Conservation (phyloP, 495 filamentous ascomycete species). For the Poronia punctata region DNA sequence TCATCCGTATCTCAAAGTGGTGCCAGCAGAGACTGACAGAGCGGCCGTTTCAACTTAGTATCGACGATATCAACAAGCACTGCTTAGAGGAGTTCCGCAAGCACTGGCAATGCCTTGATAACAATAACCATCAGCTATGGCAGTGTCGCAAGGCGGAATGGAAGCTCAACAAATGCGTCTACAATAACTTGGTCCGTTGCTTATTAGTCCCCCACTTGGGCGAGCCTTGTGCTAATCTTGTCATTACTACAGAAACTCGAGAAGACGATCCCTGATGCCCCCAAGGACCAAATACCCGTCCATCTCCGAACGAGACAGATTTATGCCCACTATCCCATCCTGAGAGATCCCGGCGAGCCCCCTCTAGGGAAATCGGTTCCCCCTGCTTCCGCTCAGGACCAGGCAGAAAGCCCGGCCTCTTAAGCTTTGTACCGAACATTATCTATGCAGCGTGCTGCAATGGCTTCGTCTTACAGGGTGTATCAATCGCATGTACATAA, state of each 20-base stretch:
- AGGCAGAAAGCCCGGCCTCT: constrained; percentile 19
- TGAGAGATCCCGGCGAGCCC: constrained; percentile 24
- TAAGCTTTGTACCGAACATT: constrained; percentile 10
- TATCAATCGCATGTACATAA: constrained; percentile 9
- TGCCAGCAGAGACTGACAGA: constrained; percentile 5
- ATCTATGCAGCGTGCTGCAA: constrained; percentile 5
- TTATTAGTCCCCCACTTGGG: background rate
- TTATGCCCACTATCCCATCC: constrained; percentile 52
- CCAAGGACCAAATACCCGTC: constrained; percentile 68
- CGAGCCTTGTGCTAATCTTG: constrained; percentile 8
- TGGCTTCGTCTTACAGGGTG: background rate
- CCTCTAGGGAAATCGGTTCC: constrained; percentile 31
- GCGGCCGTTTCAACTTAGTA: constrained; percentile 39
- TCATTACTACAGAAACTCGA: constrained; percentile 66
- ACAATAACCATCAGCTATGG: constrained; percentile 95
- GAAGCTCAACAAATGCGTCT: constrained; percentile 85
- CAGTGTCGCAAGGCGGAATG: constrained; percentile 77
- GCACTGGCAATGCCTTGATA: constrained; percentile 93
- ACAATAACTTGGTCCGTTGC: constrained; percentile 71
- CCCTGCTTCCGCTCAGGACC: constrained; percentile 22
- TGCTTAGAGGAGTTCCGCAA: constrained; percentile 84
- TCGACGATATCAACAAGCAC: constrained; percentile 92
- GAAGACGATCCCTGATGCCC: constrained; percentile 82
- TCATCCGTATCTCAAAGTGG: background rate
- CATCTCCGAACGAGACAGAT: constrained; percentile 75